Percentiles rank a stretch among this genome's conserved stretches.
These are phyloP conservation scores for Gliomastix tumulicola DNA, from an alignment of 2,329 filamentous ascomycete species.

Conservation along the genomic window DNA sequence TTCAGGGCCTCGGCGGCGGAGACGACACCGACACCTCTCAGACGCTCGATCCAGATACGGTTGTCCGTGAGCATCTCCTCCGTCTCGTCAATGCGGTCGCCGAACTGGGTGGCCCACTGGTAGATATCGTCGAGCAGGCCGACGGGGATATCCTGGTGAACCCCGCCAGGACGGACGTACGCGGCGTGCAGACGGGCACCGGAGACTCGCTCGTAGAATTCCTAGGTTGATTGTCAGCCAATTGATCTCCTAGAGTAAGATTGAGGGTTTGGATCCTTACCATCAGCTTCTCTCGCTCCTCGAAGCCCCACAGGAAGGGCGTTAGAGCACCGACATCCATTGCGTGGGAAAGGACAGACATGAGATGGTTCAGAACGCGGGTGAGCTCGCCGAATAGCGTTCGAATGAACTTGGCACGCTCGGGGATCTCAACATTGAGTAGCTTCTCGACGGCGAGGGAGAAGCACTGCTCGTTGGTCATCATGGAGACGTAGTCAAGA, in stretches of 20 bases:
- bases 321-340: constrained; percentile 99
- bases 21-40: constrained; percentile 87
- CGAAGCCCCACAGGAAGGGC: constrained; percentile 98
- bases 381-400: constrained; percentile 96
- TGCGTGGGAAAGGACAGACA: constrained; percentile 94
- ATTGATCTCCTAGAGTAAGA: too few relatives aligned
- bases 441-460: constrained; percentile 95
- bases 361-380: constrained; percentile 89
- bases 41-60: constrained; percentile 95
- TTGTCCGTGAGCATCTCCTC: constrained; percentile 99
- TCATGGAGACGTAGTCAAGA: constrained; percentile 99
- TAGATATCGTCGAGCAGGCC: constrained; percentile 98
- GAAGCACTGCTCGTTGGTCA: constrained; percentile 99
- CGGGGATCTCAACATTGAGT: constrained; percentile 91
- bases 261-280: too few relatives aligned
- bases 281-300: constrained; percentile 99
- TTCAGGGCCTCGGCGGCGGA: constrained; percentile 91
- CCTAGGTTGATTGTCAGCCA: constrained; percentile 50
- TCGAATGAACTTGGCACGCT: constrained; percentile 93
- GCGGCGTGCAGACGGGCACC: constrained; percentile 95
- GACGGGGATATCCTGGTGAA: constrained; percentile 88
- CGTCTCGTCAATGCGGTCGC: constrained; percentile 96
- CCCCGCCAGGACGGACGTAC: constrained; percentile 93
- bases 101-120: constrained; percentile 98
- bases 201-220: constrained; percentile 99